A percentile compares a stretch with the other conserved stretches of the same genome.
Evolutionary conservation across 495 filamentous ascomycete genomes (phyloP).

Genomic region (Paragyromitra xinjiangensis): DNA sequence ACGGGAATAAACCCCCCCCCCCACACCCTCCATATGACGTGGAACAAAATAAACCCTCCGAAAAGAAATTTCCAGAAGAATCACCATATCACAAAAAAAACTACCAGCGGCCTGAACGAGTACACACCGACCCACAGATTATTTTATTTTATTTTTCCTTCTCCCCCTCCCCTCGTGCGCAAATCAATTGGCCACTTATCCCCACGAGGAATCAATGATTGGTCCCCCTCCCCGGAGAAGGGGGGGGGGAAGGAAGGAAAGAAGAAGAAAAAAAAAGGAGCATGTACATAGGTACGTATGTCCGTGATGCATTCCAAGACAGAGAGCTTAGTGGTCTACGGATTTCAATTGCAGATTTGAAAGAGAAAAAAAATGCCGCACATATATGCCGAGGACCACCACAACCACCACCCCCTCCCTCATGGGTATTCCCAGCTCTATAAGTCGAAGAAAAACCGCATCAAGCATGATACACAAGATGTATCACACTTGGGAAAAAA

Average conservation of each 20-base stretch:
- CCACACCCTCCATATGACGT: constrained; percentile 12
- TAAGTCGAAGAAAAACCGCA: constrained; percentile 19
- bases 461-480: constrained; percentile 56
- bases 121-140: background rate
- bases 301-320: background rate
- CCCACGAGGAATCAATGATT: background rate
- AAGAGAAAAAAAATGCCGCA: constrained; percentile 9
- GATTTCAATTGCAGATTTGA: background rate
- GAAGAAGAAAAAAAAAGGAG: background rate
- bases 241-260: background rate
- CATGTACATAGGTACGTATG: constrained; percentile 15
- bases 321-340: constrained; percentile 19
- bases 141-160: too few relatives aligned
- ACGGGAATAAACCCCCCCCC: background rate
- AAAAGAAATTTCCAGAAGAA: constrained; percentile 22
- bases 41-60: background rate
- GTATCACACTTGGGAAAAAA: constrained; percentile 36
- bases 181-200: constrained; percentile 13
- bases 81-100: constrained; percentile 27
- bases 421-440: constrained; percentile 29
- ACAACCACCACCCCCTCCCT: background rate
- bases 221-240: background rate
- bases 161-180: background rate
- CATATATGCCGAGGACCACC: constrained; percentile 56
- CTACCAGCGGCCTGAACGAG: too few relatives aligned